phyloP scores from a whole-genome alignment of 2,329 filamentous ascomycete species.

The Claviceps arundinis region DNA sequence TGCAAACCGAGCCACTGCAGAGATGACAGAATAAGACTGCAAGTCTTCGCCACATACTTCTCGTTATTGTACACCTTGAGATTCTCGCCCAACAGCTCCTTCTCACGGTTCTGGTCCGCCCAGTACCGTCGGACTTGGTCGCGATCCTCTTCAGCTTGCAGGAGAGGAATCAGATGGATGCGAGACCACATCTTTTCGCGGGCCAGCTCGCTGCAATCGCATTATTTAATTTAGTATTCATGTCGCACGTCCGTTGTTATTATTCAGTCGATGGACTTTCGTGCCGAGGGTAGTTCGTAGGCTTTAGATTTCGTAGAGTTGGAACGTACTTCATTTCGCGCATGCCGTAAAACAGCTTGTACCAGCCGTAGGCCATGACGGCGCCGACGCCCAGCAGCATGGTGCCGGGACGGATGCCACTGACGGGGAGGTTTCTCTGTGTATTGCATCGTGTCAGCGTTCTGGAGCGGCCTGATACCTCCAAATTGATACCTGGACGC shows the following conservation, averaged over 20 bases:
- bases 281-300: background rate
- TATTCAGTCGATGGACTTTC: too few relatives aligned
- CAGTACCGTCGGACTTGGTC: conserved; percentile 80
- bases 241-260: too few relatives aligned
- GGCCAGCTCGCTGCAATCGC: conserved; percentile 59
- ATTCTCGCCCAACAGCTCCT: conserved; percentile 75
- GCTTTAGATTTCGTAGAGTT: background rate
- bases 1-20: too few relatives aligned
- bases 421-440: conserved; percentile 81
- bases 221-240: background rate
- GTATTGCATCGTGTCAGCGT: background rate
- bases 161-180: conserved; percentile 83
- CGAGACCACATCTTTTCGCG: conserved; percentile 98
- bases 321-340: conserved; percentile 75
- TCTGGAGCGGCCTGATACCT: background rate
- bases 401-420: conserved; percentile 73
- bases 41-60: conserved; percentile 42
- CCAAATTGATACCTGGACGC: background rate
- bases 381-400: conserved; percentile 65
- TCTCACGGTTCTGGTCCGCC: conserved; percentile 81
- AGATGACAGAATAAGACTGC: background rate
- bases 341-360: conserved; percentile 67
- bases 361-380: conserved; percentile 85
- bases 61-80: conserved; percentile 79
- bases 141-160: conserved; percentile 93